phyloP scores from a whole-genome alignment of 257 asterid species.

The Lycium barbarum region DNA sequence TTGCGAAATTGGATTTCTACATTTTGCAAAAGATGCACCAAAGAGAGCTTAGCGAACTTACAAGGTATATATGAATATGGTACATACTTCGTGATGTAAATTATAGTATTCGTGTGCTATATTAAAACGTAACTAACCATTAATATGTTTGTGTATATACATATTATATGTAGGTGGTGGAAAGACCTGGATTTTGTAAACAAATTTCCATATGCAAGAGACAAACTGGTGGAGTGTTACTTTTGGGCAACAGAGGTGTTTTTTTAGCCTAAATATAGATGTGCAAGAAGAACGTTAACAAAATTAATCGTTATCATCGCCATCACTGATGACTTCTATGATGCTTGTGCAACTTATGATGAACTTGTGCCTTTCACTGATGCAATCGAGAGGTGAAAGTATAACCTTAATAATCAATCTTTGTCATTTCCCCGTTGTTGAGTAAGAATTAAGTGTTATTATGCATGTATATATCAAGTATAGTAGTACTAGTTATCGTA shows the following conservation, averaged over 20 bases:
- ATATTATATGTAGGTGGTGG: conserved; percentile 25
- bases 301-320: neutral
- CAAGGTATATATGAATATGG: neutral
- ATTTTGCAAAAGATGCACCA: neutral
- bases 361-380: neutral
- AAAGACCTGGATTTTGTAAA: neutral
- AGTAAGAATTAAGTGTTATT: neutral
- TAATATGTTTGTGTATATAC: neutral
- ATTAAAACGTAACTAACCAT: neutral
- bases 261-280: neutral
- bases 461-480: neutral
- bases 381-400: neutral
- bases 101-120: no score
- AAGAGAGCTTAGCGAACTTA: neutral
- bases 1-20: neutral
- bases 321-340: neutral
- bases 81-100: no score
- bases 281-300: neutral
- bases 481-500: no score
- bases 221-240: conserved; percentile 28
- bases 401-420: no score
- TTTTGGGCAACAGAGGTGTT: neutral
- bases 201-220: conserved; percentile 33
- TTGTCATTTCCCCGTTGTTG: neutral
- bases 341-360: neutral